These are phyloP conservation scores for Paramecium sexaurelia DNA, from an alignment of 73 alveolate species.

Conservation along the genomic window DNA sequence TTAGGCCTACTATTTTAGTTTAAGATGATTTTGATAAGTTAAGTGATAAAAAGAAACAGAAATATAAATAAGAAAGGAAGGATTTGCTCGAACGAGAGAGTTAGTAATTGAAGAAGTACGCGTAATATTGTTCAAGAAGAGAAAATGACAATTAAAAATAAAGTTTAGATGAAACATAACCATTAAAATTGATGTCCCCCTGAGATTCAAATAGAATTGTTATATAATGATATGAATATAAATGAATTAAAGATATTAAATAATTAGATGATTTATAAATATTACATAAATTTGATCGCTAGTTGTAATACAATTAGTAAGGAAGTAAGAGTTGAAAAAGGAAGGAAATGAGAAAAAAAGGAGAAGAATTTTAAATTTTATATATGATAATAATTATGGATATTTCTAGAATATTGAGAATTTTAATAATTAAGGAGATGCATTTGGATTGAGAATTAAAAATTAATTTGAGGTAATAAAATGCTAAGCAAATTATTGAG, in stretches of 20 bases:
- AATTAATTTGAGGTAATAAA: conserved; percentile 44
- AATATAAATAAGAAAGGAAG: background rate
- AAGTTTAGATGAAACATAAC: background rate
- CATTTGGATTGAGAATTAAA: background rate
- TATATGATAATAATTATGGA: background rate
- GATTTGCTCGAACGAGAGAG: background rate
- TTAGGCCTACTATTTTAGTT: background rate
- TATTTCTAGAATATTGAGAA: background rate
- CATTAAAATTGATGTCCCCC: background rate
- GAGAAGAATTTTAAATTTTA: background rate
- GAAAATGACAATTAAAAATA: background rate
- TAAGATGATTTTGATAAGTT: background rate
- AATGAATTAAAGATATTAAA: background rate
- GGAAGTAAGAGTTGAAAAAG: no score
- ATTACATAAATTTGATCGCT: background rate
- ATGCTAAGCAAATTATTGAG: conserved; percentile 32
- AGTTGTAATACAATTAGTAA: background rate
- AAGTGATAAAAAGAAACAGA: background rate
- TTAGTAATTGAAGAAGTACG: background rate
- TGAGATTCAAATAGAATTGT: background rate
- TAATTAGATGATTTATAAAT: background rate
- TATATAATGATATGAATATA: background rate
- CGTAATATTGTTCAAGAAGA: background rate
- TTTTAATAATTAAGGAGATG: background rate
- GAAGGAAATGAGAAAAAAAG: background rate